These are phyloP conservation scores for Austroboletus niveus DNA, from an alignment of 1,284 basidiomycete genomes.

Conservation along the genomic window DNA sequence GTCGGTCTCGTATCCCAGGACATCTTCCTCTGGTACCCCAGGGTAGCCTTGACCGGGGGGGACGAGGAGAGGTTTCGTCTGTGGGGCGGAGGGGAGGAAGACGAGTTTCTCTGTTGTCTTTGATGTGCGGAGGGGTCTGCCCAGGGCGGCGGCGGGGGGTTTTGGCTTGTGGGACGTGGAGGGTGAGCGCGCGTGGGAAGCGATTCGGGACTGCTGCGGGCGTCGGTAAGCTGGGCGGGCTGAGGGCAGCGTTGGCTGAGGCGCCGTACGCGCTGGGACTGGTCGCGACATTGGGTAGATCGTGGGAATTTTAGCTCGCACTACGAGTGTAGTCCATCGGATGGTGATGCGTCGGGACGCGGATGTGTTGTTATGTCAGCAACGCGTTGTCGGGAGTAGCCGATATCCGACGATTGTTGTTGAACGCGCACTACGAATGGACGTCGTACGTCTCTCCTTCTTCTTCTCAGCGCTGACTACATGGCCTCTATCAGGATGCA, in stretches of 20 bases:
- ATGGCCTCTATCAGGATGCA: conserved; percentile 12
- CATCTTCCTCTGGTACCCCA: conserved; percentile 43
- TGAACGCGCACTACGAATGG: conserved; percentile 24
- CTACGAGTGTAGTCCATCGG: too few relatives aligned
- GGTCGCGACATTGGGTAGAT: conserved; percentile 12
- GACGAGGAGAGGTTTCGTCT: conserved; percentile 74
- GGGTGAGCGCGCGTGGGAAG: conserved; percentile 16
- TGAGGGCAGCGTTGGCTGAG: conserved; percentile 25
- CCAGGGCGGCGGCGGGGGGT: conserved; percentile 25
- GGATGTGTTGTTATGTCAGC: conserved; percentile 11
- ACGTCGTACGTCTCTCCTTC: conserved; percentile 29
- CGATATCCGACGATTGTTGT: background rate
- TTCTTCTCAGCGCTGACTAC: conserved; percentile 5
- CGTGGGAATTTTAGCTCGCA: conserved; percentile 5
- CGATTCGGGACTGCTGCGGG: conserved; percentile 21
- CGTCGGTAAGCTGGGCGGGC: conserved; percentile 22
- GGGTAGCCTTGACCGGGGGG: conserved; percentile 31
- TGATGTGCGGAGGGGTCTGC: conserved; percentile 73
- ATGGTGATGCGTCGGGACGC: background rate
- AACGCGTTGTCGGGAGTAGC: conserved; percentile 9
- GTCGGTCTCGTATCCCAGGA: conserved; percentile 64
- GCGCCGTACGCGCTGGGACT: conserved; percentile 10
- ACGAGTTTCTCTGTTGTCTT: conserved; percentile 94
- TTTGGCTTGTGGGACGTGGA: conserved; percentile 16
- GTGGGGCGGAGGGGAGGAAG: conserved; percentile 85